A percentile compares a stretch with the other conserved stretches of the same genome.
These are phyloP conservation scores for Vitis riparia DNA, from an alignment of 164 flowering plant genomes.

Conservation along the genomic window DNA sequence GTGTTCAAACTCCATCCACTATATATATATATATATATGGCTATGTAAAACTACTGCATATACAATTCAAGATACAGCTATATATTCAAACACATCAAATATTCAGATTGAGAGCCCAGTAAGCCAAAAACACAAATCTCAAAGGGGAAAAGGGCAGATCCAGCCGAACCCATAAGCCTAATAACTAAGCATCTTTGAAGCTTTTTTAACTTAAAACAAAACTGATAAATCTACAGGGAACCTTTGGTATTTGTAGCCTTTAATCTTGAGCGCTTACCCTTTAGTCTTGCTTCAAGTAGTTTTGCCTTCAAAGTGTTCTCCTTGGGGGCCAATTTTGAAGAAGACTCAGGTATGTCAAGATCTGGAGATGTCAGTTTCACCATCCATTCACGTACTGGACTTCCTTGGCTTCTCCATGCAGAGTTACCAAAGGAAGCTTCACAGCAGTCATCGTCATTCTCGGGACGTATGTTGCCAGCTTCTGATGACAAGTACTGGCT, in stretches of 20 bases:
- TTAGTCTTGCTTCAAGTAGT: constrained; percentile 45
- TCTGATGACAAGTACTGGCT: constrained; percentile 24
- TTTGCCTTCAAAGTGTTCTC: constrained; percentile 43
- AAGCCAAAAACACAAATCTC: constrained; percentile 10
- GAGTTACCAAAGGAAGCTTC: constrained; percentile 32
- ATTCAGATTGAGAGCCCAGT: constrained; percentile 7
- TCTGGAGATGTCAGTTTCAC: constrained; percentile 23
- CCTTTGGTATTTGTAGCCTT: constrained; percentile 26
- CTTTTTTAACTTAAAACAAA: too few species aligned
- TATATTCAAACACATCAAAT: neutral
- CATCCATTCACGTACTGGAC: constrained; percentile 47
- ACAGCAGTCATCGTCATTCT: constrained; percentile 9
- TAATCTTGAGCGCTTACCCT: constrained; percentile 30
- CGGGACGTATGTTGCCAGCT: constrained; percentile 18
- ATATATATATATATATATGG: neutral
- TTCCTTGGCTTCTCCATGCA: constrained; percentile 34
- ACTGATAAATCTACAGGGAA: constrained; percentile 1
- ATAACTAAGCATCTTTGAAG: neutral
- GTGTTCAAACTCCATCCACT: too few species aligned
- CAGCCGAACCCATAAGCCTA: neutral
- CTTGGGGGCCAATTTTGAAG: constrained; percentile 28
- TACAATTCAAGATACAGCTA: constrained; percentile 8
- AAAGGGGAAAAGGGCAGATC: neutral
- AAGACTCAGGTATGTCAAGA: constrained; percentile 24
- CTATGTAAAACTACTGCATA: constrained; percentile 3